Percentiles rank a stretch among this genome's conserved stretches.
Evolutionary conservation across 768 basidiomycete species (phyloP).

Genomic region (Tricholoma matsutake): DNA sequence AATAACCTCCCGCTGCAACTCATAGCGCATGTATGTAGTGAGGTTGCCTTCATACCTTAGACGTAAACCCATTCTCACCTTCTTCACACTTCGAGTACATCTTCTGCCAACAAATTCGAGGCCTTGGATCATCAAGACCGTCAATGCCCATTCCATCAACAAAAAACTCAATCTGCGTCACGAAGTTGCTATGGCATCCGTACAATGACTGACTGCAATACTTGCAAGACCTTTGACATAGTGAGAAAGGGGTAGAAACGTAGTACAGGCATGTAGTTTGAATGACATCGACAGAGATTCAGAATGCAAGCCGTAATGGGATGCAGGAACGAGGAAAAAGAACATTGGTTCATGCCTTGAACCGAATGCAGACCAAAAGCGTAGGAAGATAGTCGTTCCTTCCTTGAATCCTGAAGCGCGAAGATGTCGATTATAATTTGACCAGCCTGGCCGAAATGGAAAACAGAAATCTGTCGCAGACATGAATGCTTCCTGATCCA

Average conservation of each 20-base stretch:
- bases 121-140: neutral
- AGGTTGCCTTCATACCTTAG: neutral
- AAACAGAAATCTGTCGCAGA: neutral
- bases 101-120: neutral
- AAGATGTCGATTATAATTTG: neutral
- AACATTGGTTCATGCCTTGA: neutral
- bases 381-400: no score
- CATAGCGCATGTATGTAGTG: neutral
- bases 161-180: neutral
- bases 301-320: neutral
- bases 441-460: neutral
- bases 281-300: neutral
- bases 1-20: neutral
- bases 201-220: neutral
- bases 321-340: neutral
- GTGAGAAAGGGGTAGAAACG: neutral
- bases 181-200: neutral
- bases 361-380: no score
- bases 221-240: neutral
- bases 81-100: neutral
- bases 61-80: neutral
- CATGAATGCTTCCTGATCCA: neutral
- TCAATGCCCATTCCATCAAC: neutral
- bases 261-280: neutral
- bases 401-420: no score